Evolutionary conservation across 176 grass and related monocot species (phyloP).

Genomic region (Zoysia japonica): DNA sequence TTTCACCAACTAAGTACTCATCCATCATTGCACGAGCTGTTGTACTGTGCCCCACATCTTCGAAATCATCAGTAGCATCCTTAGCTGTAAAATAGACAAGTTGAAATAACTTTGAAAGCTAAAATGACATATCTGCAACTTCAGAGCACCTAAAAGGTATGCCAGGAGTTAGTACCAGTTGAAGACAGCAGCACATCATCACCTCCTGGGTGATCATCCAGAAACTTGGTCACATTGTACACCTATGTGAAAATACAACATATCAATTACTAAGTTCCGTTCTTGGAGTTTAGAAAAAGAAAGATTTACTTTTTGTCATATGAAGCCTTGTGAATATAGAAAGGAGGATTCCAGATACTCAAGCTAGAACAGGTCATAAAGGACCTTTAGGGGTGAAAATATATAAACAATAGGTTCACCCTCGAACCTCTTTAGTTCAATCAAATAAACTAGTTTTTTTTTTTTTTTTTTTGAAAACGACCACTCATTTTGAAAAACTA

Average conservation of each 20-base stretch:
- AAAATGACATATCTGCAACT: background rate
- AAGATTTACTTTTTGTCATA: background rate
- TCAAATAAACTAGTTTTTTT: too few relatives aligned
- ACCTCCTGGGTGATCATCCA: slow-evolving; percentile 96
- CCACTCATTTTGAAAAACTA: too few relatives aligned
- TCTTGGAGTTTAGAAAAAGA: background rate
- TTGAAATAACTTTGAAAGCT: slow-evolving; percentile 4
- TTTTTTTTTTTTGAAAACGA: too few relatives aligned
- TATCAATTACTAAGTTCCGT: background rate
- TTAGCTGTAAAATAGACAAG: slow-evolving; percentile 44
- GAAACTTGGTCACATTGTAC: slow-evolving; percentile 95
- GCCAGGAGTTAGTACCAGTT: slow-evolving; percentile 57
- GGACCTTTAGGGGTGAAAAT: background rate
- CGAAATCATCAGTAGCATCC: slow-evolving; percentile 76
- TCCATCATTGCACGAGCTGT: slow-evolving; percentile 81
- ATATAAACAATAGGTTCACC: too few relatives aligned
- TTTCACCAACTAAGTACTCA: slow-evolving; percentile 58
- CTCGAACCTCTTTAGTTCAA: too few relatives aligned
- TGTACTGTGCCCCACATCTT: slow-evolving; percentile 72
- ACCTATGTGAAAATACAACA: slow-evolving; percentile 47
- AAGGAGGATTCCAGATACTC: too few relatives aligned
- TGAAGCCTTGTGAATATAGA: background rate
- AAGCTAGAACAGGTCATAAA: background rate
- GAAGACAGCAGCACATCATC: slow-evolving; percentile 90
- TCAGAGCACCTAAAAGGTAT: slow-evolving; percentile 18